Evolutionary conservation across 257 asterid species (phyloP).

Genomic region (Striga asiatica): DNA sequence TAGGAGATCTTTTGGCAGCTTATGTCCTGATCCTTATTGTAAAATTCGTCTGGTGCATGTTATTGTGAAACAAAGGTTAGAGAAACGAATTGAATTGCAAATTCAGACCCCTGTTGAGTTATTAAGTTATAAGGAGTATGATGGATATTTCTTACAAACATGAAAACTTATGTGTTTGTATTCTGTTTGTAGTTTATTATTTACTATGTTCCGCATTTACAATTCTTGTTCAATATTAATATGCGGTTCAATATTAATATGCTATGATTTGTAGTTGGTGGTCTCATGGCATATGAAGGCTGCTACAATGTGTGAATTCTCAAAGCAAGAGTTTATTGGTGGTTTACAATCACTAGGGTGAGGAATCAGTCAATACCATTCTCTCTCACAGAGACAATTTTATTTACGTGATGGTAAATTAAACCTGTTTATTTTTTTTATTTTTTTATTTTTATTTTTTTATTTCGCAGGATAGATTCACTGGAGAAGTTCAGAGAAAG

Average conservation of each 20-base stretch:
- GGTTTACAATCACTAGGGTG: conserved; percentile 95
- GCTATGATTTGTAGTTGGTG: conserved; percentile 30
- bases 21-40: too few species aligned
- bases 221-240: background rate
- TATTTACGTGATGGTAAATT: conserved; percentile 10
- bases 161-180: too few species aligned
- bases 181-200: too few species aligned
- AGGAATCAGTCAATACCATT: too few species aligned
- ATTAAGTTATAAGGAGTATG: too few species aligned
- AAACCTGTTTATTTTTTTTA: too few species aligned
- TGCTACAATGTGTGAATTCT: conserved; percentile 96
- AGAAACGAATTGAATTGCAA: background rate
- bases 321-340: conserved; percentile 80
- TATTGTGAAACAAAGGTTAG: background rate
- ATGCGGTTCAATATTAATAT: too few species aligned
- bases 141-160: too few species aligned
- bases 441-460: conserved; percentile 14
- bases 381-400: conserved; percentile 1
- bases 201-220: too few species aligned
- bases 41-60: too few species aligned
- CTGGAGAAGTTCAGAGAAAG: conserved; percentile 85
- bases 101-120: too few species aligned
- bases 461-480: conserved; percentile 74
- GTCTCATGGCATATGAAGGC: conserved; percentile 87
- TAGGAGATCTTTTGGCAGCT: too few species aligned